A percentile compares a stretch with the other conserved stretches of the same genome.
Conservation (phyloP, 257 asterid genomes). For the Eucommia ulmoides region DNA sequence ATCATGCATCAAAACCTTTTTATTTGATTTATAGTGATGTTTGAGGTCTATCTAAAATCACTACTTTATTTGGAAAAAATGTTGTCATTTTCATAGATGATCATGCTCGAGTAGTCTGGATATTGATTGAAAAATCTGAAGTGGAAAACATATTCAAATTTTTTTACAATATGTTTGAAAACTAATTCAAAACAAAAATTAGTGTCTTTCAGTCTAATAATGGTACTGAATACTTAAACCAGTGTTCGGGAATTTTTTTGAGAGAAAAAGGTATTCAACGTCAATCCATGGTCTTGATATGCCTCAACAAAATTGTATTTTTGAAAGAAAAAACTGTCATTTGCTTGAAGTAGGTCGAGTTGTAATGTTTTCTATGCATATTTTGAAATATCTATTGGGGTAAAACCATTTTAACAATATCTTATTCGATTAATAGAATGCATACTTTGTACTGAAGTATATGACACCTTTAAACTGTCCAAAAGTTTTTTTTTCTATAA, state of each 20-base stretch:
- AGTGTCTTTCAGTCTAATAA: background rate
- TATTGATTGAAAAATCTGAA: background rate
- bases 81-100: background rate
- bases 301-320: no score
- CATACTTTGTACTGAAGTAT: no score
- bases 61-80: background rate
- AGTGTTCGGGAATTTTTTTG: background rate
- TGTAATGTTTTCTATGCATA: no score
- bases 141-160: background rate
- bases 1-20: background rate
- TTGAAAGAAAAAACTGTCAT: no score
- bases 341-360: no score
- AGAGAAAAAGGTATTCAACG: background rate
- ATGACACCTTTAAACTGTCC: no score
- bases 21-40: background rate
- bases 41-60: background rate
- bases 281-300: no score
- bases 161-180: background rate
- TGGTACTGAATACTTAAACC: background rate
- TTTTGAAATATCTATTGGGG: no score
- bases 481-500: no score
- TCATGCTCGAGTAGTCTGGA: background rate
- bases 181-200: no score
- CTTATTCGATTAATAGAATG: no score
- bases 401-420: no score